Conservation (phyloP, 1,139 yeast genomes). For the Candida tunisiensis region DNA sequence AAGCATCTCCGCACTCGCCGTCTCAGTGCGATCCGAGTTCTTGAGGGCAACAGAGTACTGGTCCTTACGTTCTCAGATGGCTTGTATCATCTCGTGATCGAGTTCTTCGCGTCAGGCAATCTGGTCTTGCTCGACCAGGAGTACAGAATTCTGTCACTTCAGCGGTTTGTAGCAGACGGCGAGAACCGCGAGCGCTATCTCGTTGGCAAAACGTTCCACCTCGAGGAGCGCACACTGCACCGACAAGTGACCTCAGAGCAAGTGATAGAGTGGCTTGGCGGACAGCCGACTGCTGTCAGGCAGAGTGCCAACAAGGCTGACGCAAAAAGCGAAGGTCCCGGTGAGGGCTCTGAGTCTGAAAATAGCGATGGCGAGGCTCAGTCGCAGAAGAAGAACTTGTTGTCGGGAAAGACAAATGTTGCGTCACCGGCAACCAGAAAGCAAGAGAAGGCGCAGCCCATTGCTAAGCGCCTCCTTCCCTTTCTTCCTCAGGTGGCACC, state of each 20-base stretch:
- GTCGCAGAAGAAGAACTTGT: too few species aligned
- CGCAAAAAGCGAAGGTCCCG: too few species aligned
- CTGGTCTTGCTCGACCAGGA: conserved; percentile 59
- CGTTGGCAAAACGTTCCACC: conserved; percentile 8
- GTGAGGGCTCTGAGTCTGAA: too few species aligned
- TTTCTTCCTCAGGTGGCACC: too few species aligned
- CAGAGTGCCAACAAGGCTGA: too few species aligned
- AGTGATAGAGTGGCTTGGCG: conserved; percentile 32
- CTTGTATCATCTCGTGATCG: conserved; percentile 59
- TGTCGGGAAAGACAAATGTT: too few species aligned
- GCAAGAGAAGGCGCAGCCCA: too few species aligned
- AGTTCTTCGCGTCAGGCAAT: conserved; percentile 92
- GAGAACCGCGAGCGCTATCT: conserved; percentile 8
- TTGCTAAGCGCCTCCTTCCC: too few species aligned
- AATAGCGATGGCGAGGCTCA: too few species aligned
- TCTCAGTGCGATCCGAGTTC: conserved; percentile 52
- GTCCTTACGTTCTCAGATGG: conserved; percentile 71
- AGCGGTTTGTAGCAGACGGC: conserved; percentile 55
- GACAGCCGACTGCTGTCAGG: too few species aligned
- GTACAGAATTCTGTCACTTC: conserved; percentile 50
- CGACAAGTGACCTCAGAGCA: conserved; percentile 21
- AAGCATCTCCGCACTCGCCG: conserved; percentile 76
- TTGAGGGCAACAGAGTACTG: conserved; percentile 63
- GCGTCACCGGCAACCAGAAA: too few species aligned
- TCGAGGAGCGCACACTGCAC: conserved; percentile 2